Evolutionary conservation across 1,284 basidiomycete genomes (phyloP).

Genomic region (Agroathelia rolfsii): DNA sequence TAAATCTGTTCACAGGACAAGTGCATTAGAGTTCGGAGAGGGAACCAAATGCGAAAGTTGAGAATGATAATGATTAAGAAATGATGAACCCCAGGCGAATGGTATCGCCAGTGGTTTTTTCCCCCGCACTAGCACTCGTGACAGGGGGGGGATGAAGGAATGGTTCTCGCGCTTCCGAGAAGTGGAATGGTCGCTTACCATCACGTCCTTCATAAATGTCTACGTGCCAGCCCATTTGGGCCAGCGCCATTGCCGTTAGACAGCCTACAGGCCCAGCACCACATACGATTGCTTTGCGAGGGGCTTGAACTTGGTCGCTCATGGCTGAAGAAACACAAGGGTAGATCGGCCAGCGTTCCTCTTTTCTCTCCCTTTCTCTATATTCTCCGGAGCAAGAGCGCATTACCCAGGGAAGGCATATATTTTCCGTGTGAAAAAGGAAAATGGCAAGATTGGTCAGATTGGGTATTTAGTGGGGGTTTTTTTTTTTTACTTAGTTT

Average conservation of each 20-base stretch:
- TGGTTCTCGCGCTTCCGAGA: constrained; percentile 10
- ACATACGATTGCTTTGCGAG: constrained; percentile 47
- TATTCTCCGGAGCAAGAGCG: too few relatives aligned
- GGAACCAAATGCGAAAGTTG: constrained; percentile 11
- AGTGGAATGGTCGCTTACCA: constrained; percentile 40
- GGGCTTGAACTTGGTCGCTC: constrained; percentile 1
- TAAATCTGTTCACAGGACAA: constrained; percentile 40
- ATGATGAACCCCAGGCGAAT: constrained; percentile 4
- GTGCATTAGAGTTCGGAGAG: background rate
- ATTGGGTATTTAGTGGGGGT: too few relatives aligned
- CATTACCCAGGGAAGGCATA: too few relatives aligned
- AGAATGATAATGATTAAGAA: constrained; percentile 10
- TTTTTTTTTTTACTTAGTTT: too few relatives aligned
- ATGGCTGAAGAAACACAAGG: constrained; percentile 10
- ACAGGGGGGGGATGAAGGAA: constrained; percentile 11
- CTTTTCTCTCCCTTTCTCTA: too few relatives aligned
- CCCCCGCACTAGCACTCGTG: constrained; percentile 4
- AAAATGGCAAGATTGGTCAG: too few relatives aligned
- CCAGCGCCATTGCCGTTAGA: constrained; percentile 79
- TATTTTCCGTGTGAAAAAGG: too few relatives aligned
- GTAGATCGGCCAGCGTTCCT: constrained; percentile 15
- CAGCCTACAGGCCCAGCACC: constrained; percentile 96
- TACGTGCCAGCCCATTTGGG: constrained; percentile 83
- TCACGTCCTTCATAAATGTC: constrained; percentile 83
- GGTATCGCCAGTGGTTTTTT: constrained; percentile 8